Conservation (phyloP, 75 land plant genomes). For the Pseudotsuga menziesii region DNA sequence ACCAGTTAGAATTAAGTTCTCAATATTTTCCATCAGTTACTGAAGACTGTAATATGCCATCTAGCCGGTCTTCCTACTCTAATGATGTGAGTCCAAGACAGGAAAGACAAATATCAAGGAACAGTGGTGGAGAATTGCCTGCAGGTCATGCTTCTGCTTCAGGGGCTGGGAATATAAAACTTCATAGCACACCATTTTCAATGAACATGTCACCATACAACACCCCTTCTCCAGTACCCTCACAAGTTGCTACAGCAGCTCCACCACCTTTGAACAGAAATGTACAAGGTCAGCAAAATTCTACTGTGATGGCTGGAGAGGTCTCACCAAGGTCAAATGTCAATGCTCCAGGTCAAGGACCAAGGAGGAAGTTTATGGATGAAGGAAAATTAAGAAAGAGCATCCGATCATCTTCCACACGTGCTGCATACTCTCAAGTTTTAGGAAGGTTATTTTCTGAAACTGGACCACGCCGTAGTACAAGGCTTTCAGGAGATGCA, state of each 20-base stretch:
- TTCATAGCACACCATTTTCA: no score
- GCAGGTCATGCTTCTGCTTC: slow-evolving; percentile 6
- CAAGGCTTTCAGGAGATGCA: no score
- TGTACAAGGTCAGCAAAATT: slow-evolving; percentile 24
- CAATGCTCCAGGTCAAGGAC: slow-evolving; percentile 54
- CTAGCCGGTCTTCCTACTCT: slow-evolving; percentile 21
- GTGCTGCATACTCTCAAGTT: no score
- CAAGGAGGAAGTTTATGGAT: slow-evolving; percentile 81
- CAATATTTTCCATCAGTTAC: slow-evolving; percentile 19
- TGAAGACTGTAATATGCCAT: slow-evolving; percentile 23
- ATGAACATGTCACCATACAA: no score
- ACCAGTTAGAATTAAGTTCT: slow-evolving; percentile 30
- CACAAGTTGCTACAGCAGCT: slow-evolving; percentile 16
- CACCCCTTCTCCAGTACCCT: background rate
- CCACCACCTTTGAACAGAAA: slow-evolving; percentile 74
- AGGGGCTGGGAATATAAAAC: background rate
- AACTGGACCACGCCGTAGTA: no score
- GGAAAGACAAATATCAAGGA: slow-evolving; percentile 16
- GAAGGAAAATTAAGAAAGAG: slow-evolving; percentile 90
- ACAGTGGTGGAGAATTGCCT: slow-evolving; percentile 12
- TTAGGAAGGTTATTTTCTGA: no score
- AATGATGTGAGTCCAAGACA: slow-evolving; percentile 44
- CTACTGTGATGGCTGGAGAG: slow-evolving; percentile 23
- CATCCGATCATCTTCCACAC: no score
- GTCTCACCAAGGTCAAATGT: slow-evolving; percentile 43